Percentiles rank a stretch among this genome's conserved stretches.
Evolutionary conservation across 2,329 filamentous ascomycete species (phyloP).

Genomic region (Apiospora aurea): DNA sequence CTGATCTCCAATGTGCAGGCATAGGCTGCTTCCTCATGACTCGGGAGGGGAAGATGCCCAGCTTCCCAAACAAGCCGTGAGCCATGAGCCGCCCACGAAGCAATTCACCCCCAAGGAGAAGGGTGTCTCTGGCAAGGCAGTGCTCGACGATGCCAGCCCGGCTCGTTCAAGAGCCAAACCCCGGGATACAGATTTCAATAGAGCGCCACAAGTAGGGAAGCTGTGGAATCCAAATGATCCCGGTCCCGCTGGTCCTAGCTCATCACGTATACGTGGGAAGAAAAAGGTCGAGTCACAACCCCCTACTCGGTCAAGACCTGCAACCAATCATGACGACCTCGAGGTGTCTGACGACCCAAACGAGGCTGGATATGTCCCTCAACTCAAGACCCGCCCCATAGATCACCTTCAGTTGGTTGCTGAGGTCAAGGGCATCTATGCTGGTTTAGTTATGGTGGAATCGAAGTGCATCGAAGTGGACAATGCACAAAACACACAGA

Average conservation of each 20-base stretch:
- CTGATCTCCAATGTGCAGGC: neutral
- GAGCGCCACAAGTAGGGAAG: conserved; percentile 5
- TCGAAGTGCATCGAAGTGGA: conserved; percentile 87
- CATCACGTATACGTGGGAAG: neutral
- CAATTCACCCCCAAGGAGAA: neutral
- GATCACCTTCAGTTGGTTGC: conserved; percentile 79
- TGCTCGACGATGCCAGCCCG: neutral
- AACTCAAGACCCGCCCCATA: conserved; percentile 60
- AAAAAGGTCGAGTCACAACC: neutral
- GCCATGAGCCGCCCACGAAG: neutral
- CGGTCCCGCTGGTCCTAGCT: neutral
- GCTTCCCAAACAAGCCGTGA: neutral
- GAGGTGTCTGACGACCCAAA: neutral
- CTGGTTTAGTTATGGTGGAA: conserved; percentile 85
- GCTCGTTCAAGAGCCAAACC: conserved; percentile 20
- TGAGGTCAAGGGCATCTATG: conserved; percentile 86
- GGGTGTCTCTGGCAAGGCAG: neutral
- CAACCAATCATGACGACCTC: neutral
- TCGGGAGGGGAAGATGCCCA: neutral
- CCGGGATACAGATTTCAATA: neutral
- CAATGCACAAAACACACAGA: conserved; percentile 60
- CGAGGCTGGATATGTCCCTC: conserved; percentile 30
- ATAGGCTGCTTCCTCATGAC: neutral
- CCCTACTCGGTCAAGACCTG: neutral
- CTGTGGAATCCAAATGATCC: conserved; percentile 7